Percentiles rank a stretch among this genome's conserved stretches.
Evolutionary conservation across 495 filamentous ascomycete species (phyloP).

Genomic region (Aspergillus bridgeri): DNA sequence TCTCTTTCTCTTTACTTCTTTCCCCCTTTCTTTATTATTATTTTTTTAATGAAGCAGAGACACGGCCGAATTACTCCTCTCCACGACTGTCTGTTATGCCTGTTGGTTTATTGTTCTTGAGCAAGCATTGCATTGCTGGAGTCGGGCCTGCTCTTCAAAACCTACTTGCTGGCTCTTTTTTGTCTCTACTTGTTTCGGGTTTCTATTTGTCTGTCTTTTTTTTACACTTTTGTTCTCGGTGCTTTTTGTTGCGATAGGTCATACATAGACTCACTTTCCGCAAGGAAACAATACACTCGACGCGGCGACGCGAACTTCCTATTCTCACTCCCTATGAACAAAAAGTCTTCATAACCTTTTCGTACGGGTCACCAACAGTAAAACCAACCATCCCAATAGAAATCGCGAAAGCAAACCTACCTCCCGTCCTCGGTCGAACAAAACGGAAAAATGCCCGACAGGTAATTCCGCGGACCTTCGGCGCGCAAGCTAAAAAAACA

Average conservation of each 20-base stretch:
- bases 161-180: not conserved
- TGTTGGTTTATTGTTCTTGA: not conserved
- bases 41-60: slow-evolving; percentile 3
- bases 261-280: not conserved
- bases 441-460: no score
- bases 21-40: slow-evolving; percentile 3
- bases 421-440: no score
- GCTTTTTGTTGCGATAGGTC: not conserved
- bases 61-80: slow-evolving; percentile 5
- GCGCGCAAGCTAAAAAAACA: no score
- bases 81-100: not conserved
- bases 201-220: not conserved
- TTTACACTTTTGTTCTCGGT: not conserved
- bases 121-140: slow-evolving; percentile 8
- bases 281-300: not conserved
- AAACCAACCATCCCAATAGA: no score
- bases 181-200: not conserved
- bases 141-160: not conserved
- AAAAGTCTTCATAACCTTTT: no score
- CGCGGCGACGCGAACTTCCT: no score
- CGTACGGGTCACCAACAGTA: no score
- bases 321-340: no score
- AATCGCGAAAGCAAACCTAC: no score
- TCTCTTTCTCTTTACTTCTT: not conserved
- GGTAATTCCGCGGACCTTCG: no score